Conservation (phyloP, 768 basidiomycete genomes). For the Boletales sp. region DNA sequence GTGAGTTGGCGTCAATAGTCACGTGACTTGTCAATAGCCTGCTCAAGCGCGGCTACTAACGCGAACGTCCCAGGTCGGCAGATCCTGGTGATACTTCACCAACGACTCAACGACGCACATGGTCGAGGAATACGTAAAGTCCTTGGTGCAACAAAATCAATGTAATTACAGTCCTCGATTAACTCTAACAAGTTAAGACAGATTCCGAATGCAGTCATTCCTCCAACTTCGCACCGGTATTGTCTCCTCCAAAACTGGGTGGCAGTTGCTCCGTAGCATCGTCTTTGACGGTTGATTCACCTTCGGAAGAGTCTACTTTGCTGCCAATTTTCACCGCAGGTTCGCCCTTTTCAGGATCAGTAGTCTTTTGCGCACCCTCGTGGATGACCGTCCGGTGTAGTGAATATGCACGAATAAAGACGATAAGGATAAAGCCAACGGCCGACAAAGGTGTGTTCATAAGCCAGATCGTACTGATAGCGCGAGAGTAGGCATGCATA, state of each 20-base stretch:
- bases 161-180: not conserved
- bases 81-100: too few relatives aligned
- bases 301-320: not conserved
- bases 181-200: too few relatives aligned
- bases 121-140: too few relatives aligned
- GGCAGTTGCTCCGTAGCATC: constrained; percentile 2
- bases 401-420: constrained; percentile 36
- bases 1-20: not conserved
- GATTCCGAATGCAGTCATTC: too few relatives aligned
- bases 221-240: not conserved
- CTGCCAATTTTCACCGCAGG: not conserved
- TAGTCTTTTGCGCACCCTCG: constrained; percentile 7
- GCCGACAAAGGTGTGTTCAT: constrained; percentile 32
- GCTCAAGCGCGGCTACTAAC: too few relatives aligned
- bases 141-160: too few relatives aligned
- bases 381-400: constrained; percentile 27
- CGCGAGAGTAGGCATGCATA: constrained; percentile 35
- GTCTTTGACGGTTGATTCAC: not conserved
- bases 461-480: constrained; percentile 39
- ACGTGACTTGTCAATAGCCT: constrained; percentile 7
- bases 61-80: too few relatives aligned
- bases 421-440: constrained; percentile 28
- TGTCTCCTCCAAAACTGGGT: not conserved
- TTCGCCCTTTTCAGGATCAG: constrained; percentile 31
- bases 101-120: too few relatives aligned